Percentiles rank a stretch among this genome's conserved stretches.
Evolutionary conservation across 768 basidiomycete species (phyloP).

Genomic region (Crepidotus variabilis): DNA sequence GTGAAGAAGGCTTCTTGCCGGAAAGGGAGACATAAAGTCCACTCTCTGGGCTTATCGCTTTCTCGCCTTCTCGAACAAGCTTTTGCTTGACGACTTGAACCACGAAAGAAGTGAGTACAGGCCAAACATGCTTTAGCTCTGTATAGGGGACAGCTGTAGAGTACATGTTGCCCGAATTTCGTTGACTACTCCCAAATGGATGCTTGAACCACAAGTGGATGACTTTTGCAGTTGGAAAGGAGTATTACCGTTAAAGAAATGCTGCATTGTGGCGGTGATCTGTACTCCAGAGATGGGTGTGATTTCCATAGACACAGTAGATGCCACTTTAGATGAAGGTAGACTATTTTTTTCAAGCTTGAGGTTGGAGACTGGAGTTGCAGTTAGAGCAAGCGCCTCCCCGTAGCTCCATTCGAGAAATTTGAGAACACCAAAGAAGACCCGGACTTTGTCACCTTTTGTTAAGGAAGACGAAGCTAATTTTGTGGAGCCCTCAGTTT

Average conservation of each 20-base stretch:
- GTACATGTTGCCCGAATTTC: slow-evolving; percentile 10
- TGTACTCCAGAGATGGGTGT: not conserved
- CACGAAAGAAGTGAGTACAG: slow-evolving; percentile 27
- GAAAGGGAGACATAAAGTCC: slow-evolving; percentile 18
- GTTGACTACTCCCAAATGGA: slow-evolving; percentile 10
- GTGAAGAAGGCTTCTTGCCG: not conserved
- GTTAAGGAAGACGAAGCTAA: not conserved
- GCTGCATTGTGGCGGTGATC: slow-evolving; percentile 6
- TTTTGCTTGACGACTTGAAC: slow-evolving; percentile 19
- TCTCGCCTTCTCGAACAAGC: slow-evolving; percentile 16
- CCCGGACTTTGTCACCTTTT: not conserved
- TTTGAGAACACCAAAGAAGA: not conserved
- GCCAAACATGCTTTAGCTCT: slow-evolving; percentile 17
- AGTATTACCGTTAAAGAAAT: slow-evolving; percentile 11
- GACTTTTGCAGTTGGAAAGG: slow-evolving; percentile 9
- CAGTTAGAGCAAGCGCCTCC: not conserved
- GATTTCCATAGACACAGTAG: not conserved
- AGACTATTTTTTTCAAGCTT: not conserved
- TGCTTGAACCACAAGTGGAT: slow-evolving; percentile 12
- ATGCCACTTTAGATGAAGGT: not conserved
- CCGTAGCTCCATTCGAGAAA: not conserved
- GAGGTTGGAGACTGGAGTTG: not conserved
- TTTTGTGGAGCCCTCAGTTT: not conserved
- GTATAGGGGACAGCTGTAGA: slow-evolving; percentile 8
- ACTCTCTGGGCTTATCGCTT: slow-evolving; percentile 12